phyloP scores from a whole-genome alignment of 495 filamentous ascomycete genomes.

The Aspergillus egyptiacus region DNA sequence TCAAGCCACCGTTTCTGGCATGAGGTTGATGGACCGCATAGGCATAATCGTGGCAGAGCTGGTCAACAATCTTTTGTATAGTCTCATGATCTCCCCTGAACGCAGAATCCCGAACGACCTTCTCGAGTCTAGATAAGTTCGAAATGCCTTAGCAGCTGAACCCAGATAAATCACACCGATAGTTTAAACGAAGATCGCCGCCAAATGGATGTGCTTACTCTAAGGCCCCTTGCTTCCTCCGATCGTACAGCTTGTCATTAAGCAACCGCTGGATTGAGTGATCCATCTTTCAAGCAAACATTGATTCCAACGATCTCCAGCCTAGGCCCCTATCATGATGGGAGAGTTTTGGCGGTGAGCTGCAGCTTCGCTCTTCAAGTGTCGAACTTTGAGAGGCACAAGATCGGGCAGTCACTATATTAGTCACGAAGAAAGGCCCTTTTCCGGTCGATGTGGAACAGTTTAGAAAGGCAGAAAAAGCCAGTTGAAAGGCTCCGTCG shows the following conservation, averaged over 20 bases:
- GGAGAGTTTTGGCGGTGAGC: slow-evolving; percentile 17
- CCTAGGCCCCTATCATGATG: slow-evolving; percentile 30
- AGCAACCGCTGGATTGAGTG: slow-evolving; percentile 78
- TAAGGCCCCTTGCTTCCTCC: slow-evolving; percentile 89
- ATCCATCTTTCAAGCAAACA: slow-evolving; percentile 62
- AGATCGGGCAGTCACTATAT: too few species aligned
- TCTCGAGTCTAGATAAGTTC: slow-evolving; percentile 64
- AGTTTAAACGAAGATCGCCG: neutral
- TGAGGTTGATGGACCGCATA: slow-evolving; percentile 98
- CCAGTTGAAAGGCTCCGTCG: slow-evolving; percentile 4
- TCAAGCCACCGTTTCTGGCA: slow-evolving; percentile 92
- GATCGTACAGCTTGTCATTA: slow-evolving; percentile 98
- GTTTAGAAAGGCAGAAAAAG: too few species aligned
- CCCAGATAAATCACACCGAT: neutral
- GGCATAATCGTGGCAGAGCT: slow-evolving; percentile 95
- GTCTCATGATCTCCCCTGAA: slow-evolving; percentile 67
- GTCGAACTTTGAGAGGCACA: slow-evolving; percentile 3
- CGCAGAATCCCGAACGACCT: slow-evolving; percentile 79
- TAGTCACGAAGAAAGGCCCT: too few species aligned
- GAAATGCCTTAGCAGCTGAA: slow-evolving; percentile 7
- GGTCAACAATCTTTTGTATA: slow-evolving; percentile 81
- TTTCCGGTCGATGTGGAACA: too few species aligned
- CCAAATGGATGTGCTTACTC: slow-evolving; percentile 59
- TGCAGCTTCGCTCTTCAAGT: neutral
- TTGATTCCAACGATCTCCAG: slow-evolving; percentile 21